Evolutionary conservation across 2,329 filamentous ascomycete genomes (phyloP).

Genomic region (Colletotrichum higginsianum): DNA sequence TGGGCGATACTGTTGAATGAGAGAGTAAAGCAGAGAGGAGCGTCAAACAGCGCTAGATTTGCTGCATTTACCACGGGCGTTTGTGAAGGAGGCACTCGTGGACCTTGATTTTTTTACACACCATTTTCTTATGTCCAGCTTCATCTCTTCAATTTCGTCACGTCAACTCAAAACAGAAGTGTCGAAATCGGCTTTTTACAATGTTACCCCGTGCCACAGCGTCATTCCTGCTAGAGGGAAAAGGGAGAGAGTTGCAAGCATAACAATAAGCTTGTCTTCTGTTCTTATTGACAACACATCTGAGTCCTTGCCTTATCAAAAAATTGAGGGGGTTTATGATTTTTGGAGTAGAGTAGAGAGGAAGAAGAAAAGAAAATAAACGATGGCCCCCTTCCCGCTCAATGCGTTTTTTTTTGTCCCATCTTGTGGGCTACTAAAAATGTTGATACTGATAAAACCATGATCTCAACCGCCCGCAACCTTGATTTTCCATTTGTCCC

Average conservation of each 20-base stretch:
- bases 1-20: not conserved
- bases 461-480: not conserved
- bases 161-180: constrained; percentile 13
- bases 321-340: not conserved
- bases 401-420: not conserved
- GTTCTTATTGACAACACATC: not conserved
- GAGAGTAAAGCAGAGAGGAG: not conserved
- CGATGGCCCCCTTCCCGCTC: not conserved
- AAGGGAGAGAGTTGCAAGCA: too few relatives aligned
- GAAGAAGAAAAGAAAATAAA: too few relatives aligned
- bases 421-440: constrained; percentile 26
- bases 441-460: not conserved
- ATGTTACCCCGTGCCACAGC: not conserved
- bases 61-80: not conserved
- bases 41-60: not conserved
- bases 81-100: constrained; percentile 13
- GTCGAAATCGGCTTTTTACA: not conserved
- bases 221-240: too few relatives aligned
- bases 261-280: not conserved
- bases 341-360: not conserved
- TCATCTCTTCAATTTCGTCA: not conserved
- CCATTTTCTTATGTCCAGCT: not conserved
- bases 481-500: not conserved
- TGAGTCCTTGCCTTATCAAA: constrained; percentile 1
- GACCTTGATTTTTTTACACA: not conserved